These are phyloP conservation scores for Psophocarpus tetragonolobus DNA, from an alignment of 306 rosid species.

Conservation along the genomic window DNA sequence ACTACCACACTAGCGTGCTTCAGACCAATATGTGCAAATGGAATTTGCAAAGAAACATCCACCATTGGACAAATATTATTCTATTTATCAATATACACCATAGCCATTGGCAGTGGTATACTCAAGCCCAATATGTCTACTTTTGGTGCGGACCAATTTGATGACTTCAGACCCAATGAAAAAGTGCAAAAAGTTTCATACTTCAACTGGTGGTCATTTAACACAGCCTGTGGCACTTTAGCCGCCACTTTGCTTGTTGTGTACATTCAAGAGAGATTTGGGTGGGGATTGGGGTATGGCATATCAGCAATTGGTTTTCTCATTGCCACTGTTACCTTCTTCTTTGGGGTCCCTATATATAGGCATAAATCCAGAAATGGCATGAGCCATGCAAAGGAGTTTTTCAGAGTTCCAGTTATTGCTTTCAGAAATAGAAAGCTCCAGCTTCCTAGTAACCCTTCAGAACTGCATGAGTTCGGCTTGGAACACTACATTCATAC, in stretches of 20 bases:
- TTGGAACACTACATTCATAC: slow-evolving; percentile 41
- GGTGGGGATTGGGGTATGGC: slow-evolving; percentile 79
- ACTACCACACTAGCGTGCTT: slow-evolving; percentile 59
- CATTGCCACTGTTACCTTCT: slow-evolving; percentile 50
- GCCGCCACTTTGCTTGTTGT: slow-evolving; percentile 64
- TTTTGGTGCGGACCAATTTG: slow-evolving; percentile 85
- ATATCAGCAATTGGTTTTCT: slow-evolving; percentile 61
- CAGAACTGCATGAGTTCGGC: slow-evolving; percentile 61
- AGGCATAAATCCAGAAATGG: slow-evolving; percentile 61
- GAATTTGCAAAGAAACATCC: slow-evolving; percentile 55
- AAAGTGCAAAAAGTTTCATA: slow-evolving; percentile 62
- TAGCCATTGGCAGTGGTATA: slow-evolving; percentile 72
- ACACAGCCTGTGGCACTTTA: slow-evolving; percentile 59
- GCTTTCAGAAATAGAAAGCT: slow-evolving; percentile 60
- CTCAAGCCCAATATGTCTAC: slow-evolving; percentile 76
- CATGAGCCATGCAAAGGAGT: slow-evolving; percentile 45
- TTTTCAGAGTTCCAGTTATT: slow-evolving; percentile 42
- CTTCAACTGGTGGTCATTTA: slow-evolving; percentile 89
- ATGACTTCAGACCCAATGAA: slow-evolving; percentile 57
- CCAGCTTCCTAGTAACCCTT: slow-evolving; percentile 47
- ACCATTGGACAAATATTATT: slow-evolving; percentile 46
- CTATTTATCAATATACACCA: slow-evolving; percentile 60
- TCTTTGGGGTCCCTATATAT: slow-evolving; percentile 60
- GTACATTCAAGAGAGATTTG: slow-evolving; percentile 74
- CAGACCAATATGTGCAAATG: slow-evolving; percentile 53